Evolutionary conservation across 805 yeast genomes (phyloP).

Genomic region (Yueomyces sinensis): DNA sequence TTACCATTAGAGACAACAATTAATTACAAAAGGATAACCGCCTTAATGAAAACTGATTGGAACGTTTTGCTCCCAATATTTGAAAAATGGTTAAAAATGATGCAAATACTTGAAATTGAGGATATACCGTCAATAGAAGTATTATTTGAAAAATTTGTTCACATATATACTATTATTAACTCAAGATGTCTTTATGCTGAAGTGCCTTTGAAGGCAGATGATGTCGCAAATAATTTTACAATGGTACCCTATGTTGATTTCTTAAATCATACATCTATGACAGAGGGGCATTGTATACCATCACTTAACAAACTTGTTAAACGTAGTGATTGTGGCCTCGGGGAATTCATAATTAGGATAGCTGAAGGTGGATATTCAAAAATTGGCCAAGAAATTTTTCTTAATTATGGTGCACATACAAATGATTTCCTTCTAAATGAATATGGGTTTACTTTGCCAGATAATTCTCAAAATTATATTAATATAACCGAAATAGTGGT

Average conservation of each 20-base stretch:
- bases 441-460: constrained; percentile 60
- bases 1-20: constrained; percentile 33
- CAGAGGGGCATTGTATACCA: constrained; percentile 40
- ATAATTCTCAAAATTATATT: constrained; percentile 56
- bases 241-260: constrained; percentile 88
- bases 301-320: constrained; percentile 22
- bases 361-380: constrained; percentile 11
- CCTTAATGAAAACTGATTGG: constrained; percentile 35
- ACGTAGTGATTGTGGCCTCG: constrained; percentile 14
- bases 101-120: background rate
- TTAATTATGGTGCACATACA: constrained; percentile 82
- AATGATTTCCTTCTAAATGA: constrained; percentile 74
- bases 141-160: constrained; percentile 28
- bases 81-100: constrained; percentile 7
- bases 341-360: constrained; percentile 17
- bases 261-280: constrained; percentile 48
- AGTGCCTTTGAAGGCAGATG: constrained; percentile 37
- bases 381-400: constrained; percentile 42
- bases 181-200: constrained; percentile 81
- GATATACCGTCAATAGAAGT: constrained; percentile 1
- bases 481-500: constrained; percentile 42
- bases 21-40: constrained; percentile 30
- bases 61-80: constrained; percentile 21
- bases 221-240: constrained; percentile 52
- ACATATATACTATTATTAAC: constrained; percentile 82